Conservation (phyloP, 768 basidiomycete species). For the Mycena indigotica region DNA sequence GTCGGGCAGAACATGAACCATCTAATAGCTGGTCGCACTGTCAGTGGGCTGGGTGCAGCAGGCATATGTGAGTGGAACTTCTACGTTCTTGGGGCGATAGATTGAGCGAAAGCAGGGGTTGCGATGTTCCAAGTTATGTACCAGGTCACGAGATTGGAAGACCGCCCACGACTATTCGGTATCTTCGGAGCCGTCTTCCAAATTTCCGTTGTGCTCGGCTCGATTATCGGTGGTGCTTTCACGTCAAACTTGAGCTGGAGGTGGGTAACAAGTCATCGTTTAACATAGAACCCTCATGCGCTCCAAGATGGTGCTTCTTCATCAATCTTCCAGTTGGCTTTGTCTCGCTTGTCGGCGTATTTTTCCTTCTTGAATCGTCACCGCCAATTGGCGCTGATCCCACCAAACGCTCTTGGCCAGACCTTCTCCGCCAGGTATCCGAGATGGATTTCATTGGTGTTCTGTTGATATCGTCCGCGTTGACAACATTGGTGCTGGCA, state of each 20-base stretch:
- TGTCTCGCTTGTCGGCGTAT: conserved; percentile 7
- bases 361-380: conserved; percentile 5
- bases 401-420: background rate
- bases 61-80: conserved; percentile 22
- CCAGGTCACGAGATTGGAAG: conserved; percentile 29
- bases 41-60: conserved; percentile 45
- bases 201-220: conserved; percentile 19
- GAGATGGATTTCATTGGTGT: conserved; percentile 42
- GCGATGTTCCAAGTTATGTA: conserved; percentile 20
- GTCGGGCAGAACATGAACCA: conserved; percentile 27
- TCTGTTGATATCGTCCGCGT: conserved; percentile 32
- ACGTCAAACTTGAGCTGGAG: conserved; percentile 21
- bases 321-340: conserved; percentile 5
- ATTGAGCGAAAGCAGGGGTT: background rate
- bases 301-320: too few species aligned
- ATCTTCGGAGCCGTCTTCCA: conserved; percentile 33
- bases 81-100: background rate
- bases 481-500: conserved; percentile 40
- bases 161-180: conserved; percentile 37
- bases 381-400: conserved; percentile 12
- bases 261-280: too few species aligned
- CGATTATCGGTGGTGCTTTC: conserved; percentile 31
- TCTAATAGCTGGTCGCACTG: conserved; percentile 42
- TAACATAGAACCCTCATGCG: too few species aligned
- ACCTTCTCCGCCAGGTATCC: conserved; percentile 14